A percentile compares a stretch with the other conserved stretches of the same genome.
Conservation (phyloP, 2,329 filamentous ascomycete species). For the Colletotrichum falcatum region DNA sequence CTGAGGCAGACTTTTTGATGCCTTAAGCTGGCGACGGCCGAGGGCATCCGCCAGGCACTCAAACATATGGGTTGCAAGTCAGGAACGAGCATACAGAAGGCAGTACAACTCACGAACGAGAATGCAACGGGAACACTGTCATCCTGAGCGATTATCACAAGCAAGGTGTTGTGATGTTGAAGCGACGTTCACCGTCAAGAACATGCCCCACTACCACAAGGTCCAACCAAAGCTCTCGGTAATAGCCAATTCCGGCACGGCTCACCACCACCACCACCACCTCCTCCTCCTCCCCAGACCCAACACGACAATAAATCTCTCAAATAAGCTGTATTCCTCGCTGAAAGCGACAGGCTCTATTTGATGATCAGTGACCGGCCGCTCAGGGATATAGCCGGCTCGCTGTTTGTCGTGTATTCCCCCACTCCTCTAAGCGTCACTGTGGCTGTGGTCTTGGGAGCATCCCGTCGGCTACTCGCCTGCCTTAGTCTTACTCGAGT, state of each 20-base stretch:
- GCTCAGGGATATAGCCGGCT: not conserved
- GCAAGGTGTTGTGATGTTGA: conserved; percentile 11
- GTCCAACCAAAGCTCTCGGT: not conserved
- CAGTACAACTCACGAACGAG: not conserved
- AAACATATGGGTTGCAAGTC: not conserved
- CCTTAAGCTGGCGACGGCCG: conserved; percentile 12
- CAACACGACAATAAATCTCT: too few relatives aligned
- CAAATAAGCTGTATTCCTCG: not conserved
- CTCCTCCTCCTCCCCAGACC: not conserved
- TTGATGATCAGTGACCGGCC: not conserved
- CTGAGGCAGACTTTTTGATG: conserved; percentile 37
- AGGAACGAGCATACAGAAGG: not conserved
- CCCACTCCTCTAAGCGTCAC: not conserved
- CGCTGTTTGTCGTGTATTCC: not conserved
- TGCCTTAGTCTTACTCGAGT: not conserved
- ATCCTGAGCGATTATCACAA: not conserved
- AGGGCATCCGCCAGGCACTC: conserved; percentile 9
- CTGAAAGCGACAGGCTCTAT: not conserved
- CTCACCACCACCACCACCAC: conserved; percentile 6
- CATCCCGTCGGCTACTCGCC: not conserved
- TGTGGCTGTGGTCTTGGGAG: not conserved
- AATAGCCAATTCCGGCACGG: not conserved
- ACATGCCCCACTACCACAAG: conserved; percentile 3
- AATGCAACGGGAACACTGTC: not conserved
- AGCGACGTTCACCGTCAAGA: not conserved